Evolutionary conservation across 2,329 filamentous ascomycete genomes (phyloP).

Genomic region (Sphaerulina populicola): DNA sequence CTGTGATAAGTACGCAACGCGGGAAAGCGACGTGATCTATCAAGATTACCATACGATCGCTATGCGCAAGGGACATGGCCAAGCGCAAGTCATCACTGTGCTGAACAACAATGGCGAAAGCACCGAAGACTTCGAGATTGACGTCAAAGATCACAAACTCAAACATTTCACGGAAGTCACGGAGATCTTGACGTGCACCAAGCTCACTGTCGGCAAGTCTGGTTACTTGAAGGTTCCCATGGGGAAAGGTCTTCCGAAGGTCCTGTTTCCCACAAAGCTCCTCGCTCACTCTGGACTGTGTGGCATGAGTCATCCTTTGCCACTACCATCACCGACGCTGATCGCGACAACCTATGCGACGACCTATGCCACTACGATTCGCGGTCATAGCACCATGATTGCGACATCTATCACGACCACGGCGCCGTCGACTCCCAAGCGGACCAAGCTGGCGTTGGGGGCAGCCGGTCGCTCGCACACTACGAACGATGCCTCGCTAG

Average conservation of each 20-base stretch:
- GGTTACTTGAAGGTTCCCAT: conserved; percentile 30
- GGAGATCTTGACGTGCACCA: conserved; percentile 32
- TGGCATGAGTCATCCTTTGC: conserved; percentile 9
- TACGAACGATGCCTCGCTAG: neutral
- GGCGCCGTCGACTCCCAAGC: neutral
- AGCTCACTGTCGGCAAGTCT: conserved; percentile 23
- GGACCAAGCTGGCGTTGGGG: neutral
- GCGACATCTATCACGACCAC: neutral
- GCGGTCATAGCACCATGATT: neutral
- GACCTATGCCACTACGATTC: neutral
- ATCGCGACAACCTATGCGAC: neutral
- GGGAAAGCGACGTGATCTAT: conserved; percentile 39
- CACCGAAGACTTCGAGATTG: conserved; percentile 31
- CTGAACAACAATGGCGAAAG: conserved; percentile 37
- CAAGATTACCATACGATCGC: conserved; percentile 39
- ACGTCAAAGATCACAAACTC: conserved; percentile 30
- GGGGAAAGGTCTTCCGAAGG: conserved; percentile 31
- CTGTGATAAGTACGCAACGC: conserved; percentile 36
- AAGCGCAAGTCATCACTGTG: conserved; percentile 39
- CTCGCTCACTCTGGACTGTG: conserved; percentile 25
- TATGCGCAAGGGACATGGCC: conserved; percentile 38
- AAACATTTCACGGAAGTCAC: conserved; percentile 24
- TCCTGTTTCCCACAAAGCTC: conserved; percentile 28
- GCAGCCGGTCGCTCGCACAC: neutral
- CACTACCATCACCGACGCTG: neutral